These are phyloP conservation scores for Chaetomiaceae sp. DNA, from an alignment of 2,329 filamentous ascomycete species.

Conservation along the genomic window DNA sequence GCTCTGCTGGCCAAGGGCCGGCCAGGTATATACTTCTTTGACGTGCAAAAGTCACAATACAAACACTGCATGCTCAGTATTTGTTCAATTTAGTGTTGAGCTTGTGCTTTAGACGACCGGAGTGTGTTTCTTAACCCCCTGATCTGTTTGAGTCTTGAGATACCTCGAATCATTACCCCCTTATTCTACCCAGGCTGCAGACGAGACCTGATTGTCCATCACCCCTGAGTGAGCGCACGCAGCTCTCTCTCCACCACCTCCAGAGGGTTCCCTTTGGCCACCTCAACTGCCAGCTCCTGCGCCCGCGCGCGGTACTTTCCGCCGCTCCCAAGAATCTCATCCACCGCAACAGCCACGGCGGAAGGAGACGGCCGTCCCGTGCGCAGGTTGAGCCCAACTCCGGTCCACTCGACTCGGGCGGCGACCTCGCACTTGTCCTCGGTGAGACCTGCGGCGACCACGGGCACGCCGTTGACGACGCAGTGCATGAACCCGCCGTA, in stretches of 20 bases:
- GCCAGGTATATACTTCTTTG: background rate
- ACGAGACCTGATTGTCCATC: no score
- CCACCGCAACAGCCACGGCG: slow-evolving; percentile 13
- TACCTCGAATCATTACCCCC: background rate
- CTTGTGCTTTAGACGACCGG: no score
- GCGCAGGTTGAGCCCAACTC: slow-evolving; percentile 41
- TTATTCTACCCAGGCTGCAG: no score
- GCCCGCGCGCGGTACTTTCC: slow-evolving; percentile 8
- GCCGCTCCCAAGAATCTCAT: slow-evolving; percentile 11
- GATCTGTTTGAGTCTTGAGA: no score
- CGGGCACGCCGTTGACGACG: slow-evolving; percentile 41
- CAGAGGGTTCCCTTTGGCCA: slow-evolving; percentile 11
- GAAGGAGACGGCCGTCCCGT: slow-evolving; percentile 23
- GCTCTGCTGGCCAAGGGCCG: no score
- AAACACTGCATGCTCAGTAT: background rate
- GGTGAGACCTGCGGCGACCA: slow-evolving; percentile 40
- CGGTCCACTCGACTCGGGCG: slow-evolving; percentile 38
- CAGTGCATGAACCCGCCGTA: slow-evolving; percentile 44
- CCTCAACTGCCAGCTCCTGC: slow-evolving; percentile 10
- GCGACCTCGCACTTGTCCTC: slow-evolving; percentile 41
- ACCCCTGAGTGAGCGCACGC: slow-evolving; percentile 3
- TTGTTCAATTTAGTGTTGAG: no score
- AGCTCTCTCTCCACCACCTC: slow-evolving; percentile 13
- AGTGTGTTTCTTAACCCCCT: no score
- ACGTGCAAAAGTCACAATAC: background rate